phyloP scores from a whole-genome alignment of 164 flowering plant genomes.

The Liquidambar formosana region DNA sequence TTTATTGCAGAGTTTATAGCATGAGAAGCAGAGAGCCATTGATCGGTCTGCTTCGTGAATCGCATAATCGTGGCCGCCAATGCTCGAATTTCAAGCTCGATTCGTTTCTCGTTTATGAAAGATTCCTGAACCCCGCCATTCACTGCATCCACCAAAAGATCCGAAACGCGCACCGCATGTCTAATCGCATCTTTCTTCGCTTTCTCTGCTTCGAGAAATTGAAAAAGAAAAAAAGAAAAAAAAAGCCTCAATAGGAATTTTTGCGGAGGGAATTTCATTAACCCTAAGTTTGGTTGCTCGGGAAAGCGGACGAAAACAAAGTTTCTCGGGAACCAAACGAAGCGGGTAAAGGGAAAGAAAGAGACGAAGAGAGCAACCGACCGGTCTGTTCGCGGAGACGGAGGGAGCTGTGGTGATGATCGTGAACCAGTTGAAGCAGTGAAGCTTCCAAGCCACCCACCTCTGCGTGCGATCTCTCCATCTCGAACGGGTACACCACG shows the following conservation, averaged over 20 bases:
- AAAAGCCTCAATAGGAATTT: neutral
- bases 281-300: neutral
- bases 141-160: constrained; percentile 69
- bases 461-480: constrained; percentile 10
- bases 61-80: constrained; percentile 40
- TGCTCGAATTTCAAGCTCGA: constrained; percentile 71
- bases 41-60: constrained; percentile 73
- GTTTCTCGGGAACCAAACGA: neutral
- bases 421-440: constrained; percentile 40
- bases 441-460: constrained; percentile 46
- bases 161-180: constrained; percentile 53
- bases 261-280: neutral
- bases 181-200: constrained; percentile 69
- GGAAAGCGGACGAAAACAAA: too few species aligned
- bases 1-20: constrained; percentile 70
- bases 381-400: constrained; percentile 52
- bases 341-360: neutral
- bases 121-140: constrained; percentile 79
- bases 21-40: constrained; percentile 82
- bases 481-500: constrained; percentile 13
- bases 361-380: constrained; percentile 5
- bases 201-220: constrained; percentile 44
- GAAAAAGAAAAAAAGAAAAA: too few species aligned
- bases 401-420: constrained; percentile 41
- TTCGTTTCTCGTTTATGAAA: constrained; percentile 71